These are phyloP conservation scores for Irpex sp. DNA, from an alignment of 1,284 basidiomycete genomes.

Conservation along the genomic window DNA sequence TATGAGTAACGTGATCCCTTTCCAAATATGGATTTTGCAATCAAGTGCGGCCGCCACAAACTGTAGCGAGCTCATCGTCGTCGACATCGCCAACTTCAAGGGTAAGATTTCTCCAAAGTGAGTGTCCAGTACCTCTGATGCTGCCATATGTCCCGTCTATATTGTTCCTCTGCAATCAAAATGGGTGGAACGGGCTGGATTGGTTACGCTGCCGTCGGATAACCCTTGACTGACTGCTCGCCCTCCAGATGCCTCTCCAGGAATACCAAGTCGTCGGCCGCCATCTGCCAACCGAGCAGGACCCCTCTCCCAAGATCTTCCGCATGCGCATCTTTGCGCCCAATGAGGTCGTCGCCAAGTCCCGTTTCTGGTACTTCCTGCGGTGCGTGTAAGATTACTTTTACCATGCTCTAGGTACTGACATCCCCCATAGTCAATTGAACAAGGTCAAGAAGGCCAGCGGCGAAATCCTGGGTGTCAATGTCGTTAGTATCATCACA, in stretches of 20 bases:
- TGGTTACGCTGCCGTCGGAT: slow-evolving; percentile 12
- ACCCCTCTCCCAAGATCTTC: slow-evolving; percentile 95
- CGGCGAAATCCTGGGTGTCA: slow-evolving; percentile 98
- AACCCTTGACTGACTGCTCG: slow-evolving; percentile 19
- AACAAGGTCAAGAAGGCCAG: slow-evolving; percentile 99
- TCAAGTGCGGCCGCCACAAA: background rate
- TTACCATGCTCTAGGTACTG: slow-evolving; percentile 6
- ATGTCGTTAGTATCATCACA: slow-evolving; percentile 75
- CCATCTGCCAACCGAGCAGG: slow-evolving; percentile 91
- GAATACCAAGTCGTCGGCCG: slow-evolving; percentile 99
- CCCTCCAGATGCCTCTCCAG: slow-evolving; percentile 42
- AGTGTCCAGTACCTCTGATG: slow-evolving; percentile 5
- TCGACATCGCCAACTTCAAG: slow-evolving; percentile 9
- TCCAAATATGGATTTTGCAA: background rate
- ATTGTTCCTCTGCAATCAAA: background rate
- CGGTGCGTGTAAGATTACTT: slow-evolving; percentile 40
- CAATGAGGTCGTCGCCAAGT: slow-evolving; percentile 98
- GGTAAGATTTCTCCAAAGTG: slow-evolving; percentile 16
- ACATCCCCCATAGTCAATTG: slow-evolving; percentile 61
- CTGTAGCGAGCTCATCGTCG: slow-evolving; percentile 9
- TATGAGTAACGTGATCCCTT: background rate
- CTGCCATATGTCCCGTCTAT: background rate
- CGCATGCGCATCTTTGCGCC: slow-evolving; percentile 99
- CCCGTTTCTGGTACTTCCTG: slow-evolving; percentile 99
- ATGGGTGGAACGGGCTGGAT: slow-evolving; percentile 7